phyloP scores from a whole-genome alignment of 768 basidiomycete species.

The Leccinum rimulosum region DNA sequence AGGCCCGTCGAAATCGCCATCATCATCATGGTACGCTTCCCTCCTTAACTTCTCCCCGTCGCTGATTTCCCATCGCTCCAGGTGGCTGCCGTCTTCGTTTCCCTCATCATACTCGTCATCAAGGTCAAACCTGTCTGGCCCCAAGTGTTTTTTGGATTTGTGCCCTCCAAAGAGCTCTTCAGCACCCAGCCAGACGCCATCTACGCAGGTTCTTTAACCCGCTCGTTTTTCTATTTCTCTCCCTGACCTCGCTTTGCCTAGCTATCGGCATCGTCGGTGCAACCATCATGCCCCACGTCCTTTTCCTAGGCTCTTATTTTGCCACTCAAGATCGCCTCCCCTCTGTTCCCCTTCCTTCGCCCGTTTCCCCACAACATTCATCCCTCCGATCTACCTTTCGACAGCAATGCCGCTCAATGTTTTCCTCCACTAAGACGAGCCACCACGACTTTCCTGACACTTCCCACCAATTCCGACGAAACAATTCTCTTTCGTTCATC shows the following conservation, averaged over 20 bases:
- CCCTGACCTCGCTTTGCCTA: conserved; percentile 20
- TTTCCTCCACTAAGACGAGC: conserved; percentile 8
- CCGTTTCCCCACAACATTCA: not conserved
- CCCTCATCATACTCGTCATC: conserved; percentile 42
- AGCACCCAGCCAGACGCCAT: conserved; percentile 38
- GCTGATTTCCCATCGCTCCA: conserved; percentile 5
- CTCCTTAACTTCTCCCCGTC: not conserved
- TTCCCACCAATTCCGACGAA: conserved; percentile 23
- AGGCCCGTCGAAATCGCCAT: conserved; percentile 40
- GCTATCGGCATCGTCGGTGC: conserved; percentile 45
- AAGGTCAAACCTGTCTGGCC: conserved; percentile 41
- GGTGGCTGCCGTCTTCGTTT: conserved; percentile 25
- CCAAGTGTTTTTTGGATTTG: conserved; percentile 41
- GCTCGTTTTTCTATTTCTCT: conserved; percentile 1
- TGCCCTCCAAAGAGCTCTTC: conserved; percentile 33
- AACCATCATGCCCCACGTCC: conserved; percentile 59
- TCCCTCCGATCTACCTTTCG: not conserved
- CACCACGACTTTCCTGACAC: conserved; percentile 8
- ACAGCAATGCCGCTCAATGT: conserved; percentile 2
- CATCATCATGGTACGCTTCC: conserved; percentile 28
- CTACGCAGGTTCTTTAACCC: conserved; percentile 30
- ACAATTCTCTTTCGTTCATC: conserved; percentile 36
- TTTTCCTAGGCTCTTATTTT: conserved; percentile 44
- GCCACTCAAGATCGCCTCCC: conserved; percentile 7
- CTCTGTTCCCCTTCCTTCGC: conserved; percentile 36